These are phyloP conservation scores for Diaporthe caulivora DNA, from an alignment of 2,329 filamentous ascomycete species.

Conservation along the genomic window DNA sequence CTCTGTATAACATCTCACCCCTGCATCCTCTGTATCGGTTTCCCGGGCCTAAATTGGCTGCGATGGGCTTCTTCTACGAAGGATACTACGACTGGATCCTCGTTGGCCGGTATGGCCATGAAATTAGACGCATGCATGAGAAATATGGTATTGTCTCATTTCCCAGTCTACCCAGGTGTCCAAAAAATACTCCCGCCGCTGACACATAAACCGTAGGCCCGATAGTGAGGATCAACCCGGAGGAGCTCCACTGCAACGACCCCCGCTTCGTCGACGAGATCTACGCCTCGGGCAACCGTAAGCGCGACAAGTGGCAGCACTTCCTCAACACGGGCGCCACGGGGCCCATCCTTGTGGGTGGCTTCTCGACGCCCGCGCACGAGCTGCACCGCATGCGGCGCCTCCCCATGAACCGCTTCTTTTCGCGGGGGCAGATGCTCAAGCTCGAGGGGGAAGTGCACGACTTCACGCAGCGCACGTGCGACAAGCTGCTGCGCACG, in stretches of 20 bases:
- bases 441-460: slow-evolving; percentile 49
- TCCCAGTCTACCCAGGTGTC: background rate
- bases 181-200: background rate
- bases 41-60: slow-evolving; percentile 22
- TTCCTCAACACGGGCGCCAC: slow-evolving; percentile 26
- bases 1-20: slow-evolving; percentile 32
- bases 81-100: slow-evolving; percentile 28
- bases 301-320: slow-evolving; percentile 40
- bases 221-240: slow-evolving; percentile 54
- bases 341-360: slow-evolving; percentile 19
- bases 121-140: slow-evolving; percentile 30
- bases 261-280: slow-evolving; percentile 47
- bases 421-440: slow-evolving; percentile 47
- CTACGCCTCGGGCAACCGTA: slow-evolving; percentile 41
- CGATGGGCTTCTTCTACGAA: slow-evolving; percentile 23
- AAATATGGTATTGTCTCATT: background rate
- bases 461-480: slow-evolving; percentile 44
- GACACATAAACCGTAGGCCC: slow-evolving; percentile 39
- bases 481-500: slow-evolving; percentile 45
- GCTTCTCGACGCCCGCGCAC: slow-evolving; percentile 45
- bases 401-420: slow-evolving; percentile 47
- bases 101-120: slow-evolving; percentile 3
- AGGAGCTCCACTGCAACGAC: slow-evolving; percentile 55
- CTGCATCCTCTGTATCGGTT: slow-evolving; percentile 20
- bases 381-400: slow-evolving; percentile 47